These are phyloP conservation scores for Trichoderma sp. DNA, from an alignment of 2,329 filamentous ascomycete genomes.

Conservation along the genomic window DNA sequence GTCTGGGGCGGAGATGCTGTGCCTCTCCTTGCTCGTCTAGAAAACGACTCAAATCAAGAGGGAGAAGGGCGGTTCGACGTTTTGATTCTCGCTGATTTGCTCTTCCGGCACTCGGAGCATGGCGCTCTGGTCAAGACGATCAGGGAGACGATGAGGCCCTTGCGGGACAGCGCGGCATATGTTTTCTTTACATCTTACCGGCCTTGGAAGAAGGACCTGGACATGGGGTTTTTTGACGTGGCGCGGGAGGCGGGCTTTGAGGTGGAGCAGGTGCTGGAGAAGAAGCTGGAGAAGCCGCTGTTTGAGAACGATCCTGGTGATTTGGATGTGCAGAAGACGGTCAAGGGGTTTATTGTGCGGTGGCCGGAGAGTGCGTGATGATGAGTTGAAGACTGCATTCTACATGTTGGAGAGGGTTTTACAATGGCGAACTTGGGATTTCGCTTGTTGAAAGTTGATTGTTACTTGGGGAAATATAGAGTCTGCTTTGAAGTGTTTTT, in stretches of 20 bases:
- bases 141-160: constrained; percentile 62
- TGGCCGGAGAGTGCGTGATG: constrained; percentile 56
- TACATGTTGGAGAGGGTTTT: not conserved
- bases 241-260: constrained; percentile 69
- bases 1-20: constrained; percentile 75
- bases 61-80: constrained; percentile 65
- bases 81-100: constrained; percentile 80
- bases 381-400: not conserved
- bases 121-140: constrained; percentile 73
- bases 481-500: not conserved
- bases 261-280: constrained; percentile 79
- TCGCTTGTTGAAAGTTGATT: not conserved
- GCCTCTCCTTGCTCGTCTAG: constrained; percentile 60
- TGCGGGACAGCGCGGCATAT: constrained; percentile 62
- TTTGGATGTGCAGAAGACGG: constrained; percentile 76
- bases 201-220: constrained; percentile 84
- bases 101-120: constrained; percentile 92
- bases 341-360: constrained; percentile 73
- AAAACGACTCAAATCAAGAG: not conserved
- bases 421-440: not conserved
- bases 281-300: constrained; percentile 80
- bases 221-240: constrained; percentile 82
- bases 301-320: constrained; percentile 90
- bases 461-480: not conserved
- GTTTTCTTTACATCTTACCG: constrained; percentile 96